Conservation (phyloP, 2,329 filamentous ascomycete genomes). For the Cordyceps sp. region DNA sequence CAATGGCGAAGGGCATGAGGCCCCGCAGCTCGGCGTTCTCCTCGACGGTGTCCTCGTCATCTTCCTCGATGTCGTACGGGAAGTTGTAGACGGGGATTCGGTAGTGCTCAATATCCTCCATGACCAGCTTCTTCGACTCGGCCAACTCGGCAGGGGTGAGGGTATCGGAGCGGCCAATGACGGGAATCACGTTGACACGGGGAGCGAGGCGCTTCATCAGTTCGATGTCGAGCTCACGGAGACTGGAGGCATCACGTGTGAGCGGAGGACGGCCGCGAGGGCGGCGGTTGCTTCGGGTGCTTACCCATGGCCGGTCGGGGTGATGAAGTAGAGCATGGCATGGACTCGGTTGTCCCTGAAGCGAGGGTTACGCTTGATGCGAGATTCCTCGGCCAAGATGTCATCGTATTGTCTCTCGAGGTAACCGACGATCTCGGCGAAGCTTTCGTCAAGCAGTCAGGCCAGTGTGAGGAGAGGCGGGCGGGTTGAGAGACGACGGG, state of each 20-base stretch:
- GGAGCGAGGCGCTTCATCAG: constrained; percentile 98
- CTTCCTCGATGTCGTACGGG: constrained; percentile 98
- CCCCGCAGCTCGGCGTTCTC: constrained; percentile 96
- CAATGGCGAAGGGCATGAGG: constrained; percentile 97
- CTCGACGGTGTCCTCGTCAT: constrained; percentile 97
- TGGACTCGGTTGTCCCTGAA: constrained; percentile 99
- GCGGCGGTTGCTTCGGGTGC: no score
- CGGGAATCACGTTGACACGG: constrained; percentile 95
- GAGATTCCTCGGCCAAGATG: constrained; percentile 96
- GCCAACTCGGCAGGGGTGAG: constrained; percentile 91
- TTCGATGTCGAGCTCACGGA: constrained; percentile 97
- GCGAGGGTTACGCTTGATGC: constrained; percentile 99
- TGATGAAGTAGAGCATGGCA: constrained; percentile 98
- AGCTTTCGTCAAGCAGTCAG: no score
- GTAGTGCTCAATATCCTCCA: constrained; percentile 99
- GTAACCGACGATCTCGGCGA: constrained; percentile 94
- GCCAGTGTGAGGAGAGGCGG: no score
- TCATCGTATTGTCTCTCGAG: constrained; percentile 99
- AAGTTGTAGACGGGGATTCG: constrained; percentile 99
- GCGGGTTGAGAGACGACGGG: no score
- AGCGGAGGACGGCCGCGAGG: not conserved
- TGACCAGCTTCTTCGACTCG: constrained; percentile 98
- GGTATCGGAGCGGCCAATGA: constrained; percentile 96
- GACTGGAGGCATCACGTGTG: constrained; percentile 30
- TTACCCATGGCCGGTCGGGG: constrained; percentile 87